A percentile compares a stretch with the other conserved stretches of the same genome.
phyloP scores from a whole-genome alignment of 352 stramenopile species.

The Phytopythium delawarense region DNA sequence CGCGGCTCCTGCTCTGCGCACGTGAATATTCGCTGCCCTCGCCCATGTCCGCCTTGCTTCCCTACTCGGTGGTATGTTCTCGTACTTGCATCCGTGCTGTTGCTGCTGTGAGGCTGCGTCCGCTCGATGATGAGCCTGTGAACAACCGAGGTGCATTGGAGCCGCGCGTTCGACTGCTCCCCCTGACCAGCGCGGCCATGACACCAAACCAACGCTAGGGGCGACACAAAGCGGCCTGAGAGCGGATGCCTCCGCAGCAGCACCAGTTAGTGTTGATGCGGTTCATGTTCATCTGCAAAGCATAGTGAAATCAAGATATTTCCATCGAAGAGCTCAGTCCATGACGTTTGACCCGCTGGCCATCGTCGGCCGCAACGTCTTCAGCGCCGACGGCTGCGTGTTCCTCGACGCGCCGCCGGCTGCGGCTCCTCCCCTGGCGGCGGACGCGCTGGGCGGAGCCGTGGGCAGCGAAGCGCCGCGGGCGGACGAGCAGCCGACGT shows the following conservation, averaged over 20 bases:
- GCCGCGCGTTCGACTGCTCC: conserved; percentile 26
- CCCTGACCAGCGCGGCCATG: conserved; percentile 24
- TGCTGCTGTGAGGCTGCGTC: not conserved
- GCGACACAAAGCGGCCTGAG: conserved; percentile 6
- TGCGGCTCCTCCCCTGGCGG: not conserved
- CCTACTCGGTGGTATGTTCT: not conserved
- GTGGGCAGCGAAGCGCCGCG: conserved; percentile 3
- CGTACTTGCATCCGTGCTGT: not conserved
- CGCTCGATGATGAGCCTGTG: conserved; percentile 31
- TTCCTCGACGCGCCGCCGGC: conserved; percentile 12
- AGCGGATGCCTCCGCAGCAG: not conserved
- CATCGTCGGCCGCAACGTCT: conserved; percentile 14
- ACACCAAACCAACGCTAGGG: conserved; percentile 16
- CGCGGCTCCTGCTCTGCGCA: not conserved
- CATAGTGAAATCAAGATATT: not conserved
- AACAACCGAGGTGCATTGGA: conserved; percentile 40
- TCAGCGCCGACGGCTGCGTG: conserved; percentile 22
- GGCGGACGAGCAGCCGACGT: conserved; percentile 5
- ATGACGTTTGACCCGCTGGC: conserved; percentile 8
- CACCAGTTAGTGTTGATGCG: not conserved
- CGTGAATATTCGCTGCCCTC: not conserved
- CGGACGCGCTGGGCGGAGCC: not conserved
- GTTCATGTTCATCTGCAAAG: not conserved
- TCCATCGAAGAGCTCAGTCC: not conserved
- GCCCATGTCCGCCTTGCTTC: not conserved